phyloP scores from a whole-genome alignment of 2,329 filamentous ascomycete genomes.

The Aspergillus ibericus region DNA sequence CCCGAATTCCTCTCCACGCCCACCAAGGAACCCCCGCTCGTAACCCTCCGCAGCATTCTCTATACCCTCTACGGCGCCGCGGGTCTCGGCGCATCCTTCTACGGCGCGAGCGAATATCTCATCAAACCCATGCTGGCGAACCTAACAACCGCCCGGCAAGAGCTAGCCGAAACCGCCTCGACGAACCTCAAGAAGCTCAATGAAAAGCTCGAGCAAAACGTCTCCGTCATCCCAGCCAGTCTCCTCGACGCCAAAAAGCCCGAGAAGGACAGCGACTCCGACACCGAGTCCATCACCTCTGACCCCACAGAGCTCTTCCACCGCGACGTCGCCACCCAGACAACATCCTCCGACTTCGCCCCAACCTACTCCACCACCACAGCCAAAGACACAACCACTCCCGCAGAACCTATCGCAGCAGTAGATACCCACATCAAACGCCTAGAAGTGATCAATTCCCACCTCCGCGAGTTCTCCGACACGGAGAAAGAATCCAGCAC shows the following conservation, averaged over 20 bases:
- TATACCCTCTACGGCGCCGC: slow-evolving; percentile 59
- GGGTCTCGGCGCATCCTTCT: slow-evolving; percentile 56
- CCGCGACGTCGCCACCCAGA: slow-evolving; percentile 64
- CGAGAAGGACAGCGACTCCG: not conserved
- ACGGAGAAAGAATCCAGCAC: slow-evolving; percentile 37
- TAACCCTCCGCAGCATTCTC: slow-evolving; percentile 57
- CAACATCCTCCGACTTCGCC: slow-evolving; percentile 51
- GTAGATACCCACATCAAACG: slow-evolving; percentile 45
- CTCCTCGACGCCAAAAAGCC: not conserved
- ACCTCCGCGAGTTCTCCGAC: slow-evolving; percentile 50
- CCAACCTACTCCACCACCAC: slow-evolving; percentile 21
- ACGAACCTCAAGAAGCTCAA: slow-evolving; percentile 57
- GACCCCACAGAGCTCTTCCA: slow-evolving; percentile 66
- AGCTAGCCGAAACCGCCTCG: slow-evolving; percentile 54
- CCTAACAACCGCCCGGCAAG: slow-evolving; percentile 57
- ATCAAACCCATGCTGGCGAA: slow-evolving; percentile 58
- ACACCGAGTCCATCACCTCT: slow-evolving; percentile 50
- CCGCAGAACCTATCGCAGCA: slow-evolving; percentile 24
- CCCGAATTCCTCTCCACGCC: slow-evolving; percentile 64
- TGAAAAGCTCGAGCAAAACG: slow-evolving; percentile 52
- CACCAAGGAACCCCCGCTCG: slow-evolving; percentile 59
- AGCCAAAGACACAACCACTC: slow-evolving; percentile 20
- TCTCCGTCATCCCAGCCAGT: slow-evolving; percentile 53
- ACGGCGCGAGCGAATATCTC: slow-evolving; percentile 60
- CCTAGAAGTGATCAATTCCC: slow-evolving; percentile 53